A percentile compares a stretch with the other conserved stretches of the same genome.
Evolutionary conservation across 306 rosid genomes (phyloP).

Genomic region (Amphicarpaea edgeworthii): DNA sequence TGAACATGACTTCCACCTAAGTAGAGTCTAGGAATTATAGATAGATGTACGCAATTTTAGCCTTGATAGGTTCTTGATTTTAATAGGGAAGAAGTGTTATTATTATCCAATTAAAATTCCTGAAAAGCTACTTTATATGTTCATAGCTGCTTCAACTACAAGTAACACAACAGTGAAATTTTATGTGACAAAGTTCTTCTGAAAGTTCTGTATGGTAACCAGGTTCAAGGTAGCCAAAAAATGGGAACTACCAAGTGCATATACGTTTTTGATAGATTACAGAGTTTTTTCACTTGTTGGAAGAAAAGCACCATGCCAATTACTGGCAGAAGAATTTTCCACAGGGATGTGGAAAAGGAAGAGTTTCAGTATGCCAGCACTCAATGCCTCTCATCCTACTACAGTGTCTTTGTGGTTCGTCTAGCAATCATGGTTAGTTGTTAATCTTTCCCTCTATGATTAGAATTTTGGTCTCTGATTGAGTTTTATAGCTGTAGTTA

Average conservation of each 20-base stretch:
- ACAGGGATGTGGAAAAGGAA: conserved; percentile 85
- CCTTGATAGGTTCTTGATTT: not conserved
- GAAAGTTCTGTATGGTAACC: conserved; percentile 55
- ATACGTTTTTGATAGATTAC: conserved; percentile 58
- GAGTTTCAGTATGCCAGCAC: conserved; percentile 73
- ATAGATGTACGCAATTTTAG: not conserved
- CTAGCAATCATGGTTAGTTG: conserved; percentile 91
- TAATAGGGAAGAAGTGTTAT: not conserved
- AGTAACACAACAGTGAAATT: conserved; percentile 32
- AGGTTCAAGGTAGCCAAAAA: conserved; percentile 41
- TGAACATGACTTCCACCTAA: not conserved
- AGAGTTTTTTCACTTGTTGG: conserved; percentile 54
- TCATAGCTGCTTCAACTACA: conserved; percentile 41
- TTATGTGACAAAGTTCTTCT: conserved; percentile 40
- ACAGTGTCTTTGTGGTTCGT: conserved; percentile 97
- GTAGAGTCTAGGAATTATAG: not conserved
- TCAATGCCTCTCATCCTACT: conserved; percentile 87
- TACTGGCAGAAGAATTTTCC: conserved; percentile 62
- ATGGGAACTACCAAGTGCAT: conserved; percentile 64
- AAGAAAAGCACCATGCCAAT: conserved; percentile 53
- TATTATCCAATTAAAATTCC: not conserved
- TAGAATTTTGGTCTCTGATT: not conserved
- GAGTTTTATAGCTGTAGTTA: not conserved
- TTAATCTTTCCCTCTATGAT: conserved; percentile 13
- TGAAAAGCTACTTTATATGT: conserved; percentile 30